phyloP scores from a whole-genome alignment of 768 basidiomycete species.

The Neoboletus magnificus region DNA sequence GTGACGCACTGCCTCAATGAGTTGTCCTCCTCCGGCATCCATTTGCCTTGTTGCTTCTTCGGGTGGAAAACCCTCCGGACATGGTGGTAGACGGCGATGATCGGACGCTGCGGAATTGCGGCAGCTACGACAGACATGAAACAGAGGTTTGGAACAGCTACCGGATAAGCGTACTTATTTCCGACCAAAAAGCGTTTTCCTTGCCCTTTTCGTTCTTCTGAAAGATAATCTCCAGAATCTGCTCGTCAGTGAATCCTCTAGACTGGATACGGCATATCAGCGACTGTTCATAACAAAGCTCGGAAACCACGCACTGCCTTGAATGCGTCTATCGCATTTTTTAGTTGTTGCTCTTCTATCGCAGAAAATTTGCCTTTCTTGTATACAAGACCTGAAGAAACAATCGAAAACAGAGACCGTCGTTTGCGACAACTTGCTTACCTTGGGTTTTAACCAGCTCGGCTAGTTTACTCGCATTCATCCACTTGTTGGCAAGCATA shows the following conservation, averaged over 20 bases:
- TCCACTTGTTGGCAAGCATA: slow-evolving; percentile 76
- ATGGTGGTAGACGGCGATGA: slow-evolving; percentile 83
- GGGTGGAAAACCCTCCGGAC: slow-evolving; percentile 70
- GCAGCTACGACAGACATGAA: slow-evolving; percentile 43
- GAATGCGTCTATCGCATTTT: slow-evolving; percentile 61
- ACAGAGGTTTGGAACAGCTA: not conserved
- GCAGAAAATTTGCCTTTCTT: slow-evolving; percentile 87
- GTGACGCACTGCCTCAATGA: slow-evolving; percentile 55
- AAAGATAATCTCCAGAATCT: slow-evolving; percentile 64
- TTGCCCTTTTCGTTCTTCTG: slow-evolving; percentile 57
- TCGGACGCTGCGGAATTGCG: slow-evolving; percentile 70
- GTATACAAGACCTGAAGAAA: slow-evolving; percentile 65
- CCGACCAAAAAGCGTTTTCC: slow-evolving; percentile 73
- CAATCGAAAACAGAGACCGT: not conserved
- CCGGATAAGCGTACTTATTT: slow-evolving; percentile 56
- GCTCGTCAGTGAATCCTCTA: slow-evolving; percentile 50
- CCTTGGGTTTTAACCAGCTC: slow-evolving; percentile 70
- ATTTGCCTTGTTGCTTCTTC: slow-evolving; percentile 63
- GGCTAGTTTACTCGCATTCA: slow-evolving; percentile 63
- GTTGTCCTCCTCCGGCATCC: slow-evolving; percentile 65
- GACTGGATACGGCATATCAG: slow-evolving; percentile 33
- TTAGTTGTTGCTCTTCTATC: slow-evolving; percentile 67
- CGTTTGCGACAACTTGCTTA: slow-evolving; percentile 21
- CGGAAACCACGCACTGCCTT: slow-evolving; percentile 43
- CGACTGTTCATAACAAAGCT: not conserved